phyloP scores from a whole-genome alignment of 257 asterid species.

The Plantago elongata region DNA sequence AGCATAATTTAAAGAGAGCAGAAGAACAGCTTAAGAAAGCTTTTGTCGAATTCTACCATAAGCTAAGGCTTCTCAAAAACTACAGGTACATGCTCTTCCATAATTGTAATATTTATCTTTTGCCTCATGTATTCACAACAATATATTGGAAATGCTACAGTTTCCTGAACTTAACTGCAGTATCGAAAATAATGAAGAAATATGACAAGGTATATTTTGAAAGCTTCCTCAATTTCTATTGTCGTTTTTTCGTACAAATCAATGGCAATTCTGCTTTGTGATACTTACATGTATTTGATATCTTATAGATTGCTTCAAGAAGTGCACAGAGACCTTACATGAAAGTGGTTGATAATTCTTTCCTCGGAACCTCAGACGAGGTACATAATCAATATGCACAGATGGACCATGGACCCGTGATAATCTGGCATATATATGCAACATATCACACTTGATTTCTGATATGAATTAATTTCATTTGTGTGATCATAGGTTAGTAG shows the following conservation, averaged over 20 bases:
- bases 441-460: too few relatives aligned
- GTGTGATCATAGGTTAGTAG: conserved; percentile 30
- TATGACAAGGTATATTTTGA: conserved; percentile 44
- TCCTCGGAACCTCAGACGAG: conserved; percentile 55
- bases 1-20: conserved; percentile 40
- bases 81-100: conserved; percentile 28
- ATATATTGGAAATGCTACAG: conserved; percentile 26
- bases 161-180: conserved; percentile 45
- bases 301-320: conserved; percentile 42
- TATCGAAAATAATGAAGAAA: conserved; percentile 56
- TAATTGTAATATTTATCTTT: not conserved
- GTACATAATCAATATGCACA: conserved; percentile 26
- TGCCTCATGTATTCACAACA: not conserved
- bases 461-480: not conserved
- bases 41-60: conserved; percentile 42
- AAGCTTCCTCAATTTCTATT: not conserved
- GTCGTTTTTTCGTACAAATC: too few relatives aligned
- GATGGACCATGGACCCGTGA: too few relatives aligned
- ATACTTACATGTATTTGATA: too few relatives aligned
- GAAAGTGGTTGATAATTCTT: conserved; percentile 48
- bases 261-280: too few relatives aligned
- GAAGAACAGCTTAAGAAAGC: conserved; percentile 43
- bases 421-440: too few relatives aligned
- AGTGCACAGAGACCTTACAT: conserved; percentile 41
- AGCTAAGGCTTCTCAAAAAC: conserved; percentile 44